Conservation (phyloP, 2,329 filamentous ascomycete species). For the Colletotrichum incanum region DNA sequence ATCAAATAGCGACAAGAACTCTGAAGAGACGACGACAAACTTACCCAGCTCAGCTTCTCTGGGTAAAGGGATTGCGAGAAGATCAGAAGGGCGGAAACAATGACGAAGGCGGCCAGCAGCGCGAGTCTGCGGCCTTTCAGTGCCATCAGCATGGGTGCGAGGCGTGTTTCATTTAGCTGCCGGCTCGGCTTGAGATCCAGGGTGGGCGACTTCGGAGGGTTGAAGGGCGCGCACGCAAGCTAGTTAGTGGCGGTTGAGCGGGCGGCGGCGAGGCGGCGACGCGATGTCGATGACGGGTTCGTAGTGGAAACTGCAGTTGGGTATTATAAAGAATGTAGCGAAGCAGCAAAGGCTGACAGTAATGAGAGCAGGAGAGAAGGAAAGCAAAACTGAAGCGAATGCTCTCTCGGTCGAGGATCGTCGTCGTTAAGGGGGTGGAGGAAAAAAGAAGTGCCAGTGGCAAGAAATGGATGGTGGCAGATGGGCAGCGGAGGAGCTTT, state of each 20-base stretch:
- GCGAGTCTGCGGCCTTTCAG: conserved; percentile 42
- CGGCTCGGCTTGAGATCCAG: conserved; percentile 38
- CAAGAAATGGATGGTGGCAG: conserved; percentile 24
- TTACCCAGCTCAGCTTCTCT: conserved; percentile 41
- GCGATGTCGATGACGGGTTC: conserved; percentile 1
- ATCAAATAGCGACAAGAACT: conserved; percentile 11
- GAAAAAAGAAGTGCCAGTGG: conserved; percentile 23
- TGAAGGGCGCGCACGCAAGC: conserved; percentile 6
- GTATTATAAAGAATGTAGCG: conserved; percentile 35
- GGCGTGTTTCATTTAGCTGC: conserved; percentile 38
- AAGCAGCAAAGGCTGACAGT: conserved; percentile 18
- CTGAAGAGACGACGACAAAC: conserved; percentile 26
- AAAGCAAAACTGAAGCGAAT: conserved; percentile 8
- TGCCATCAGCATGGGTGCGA: conserved; percentile 39
- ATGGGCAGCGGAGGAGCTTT: conserved; percentile 13
- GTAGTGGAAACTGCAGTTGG: conserved; percentile 12
- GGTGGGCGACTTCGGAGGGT: conserved; percentile 21
- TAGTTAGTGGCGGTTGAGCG: conserved; percentile 3
- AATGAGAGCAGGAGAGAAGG: conserved; percentile 15
- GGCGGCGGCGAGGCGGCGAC: background rate
- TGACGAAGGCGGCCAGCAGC: conserved; percentile 36
- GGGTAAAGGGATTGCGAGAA: conserved; percentile 41
- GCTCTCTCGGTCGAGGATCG: conserved; percentile 15
- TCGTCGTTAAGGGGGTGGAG: conserved; percentile 21
- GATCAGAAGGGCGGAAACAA: conserved; percentile 31